Evolutionary conservation across 306 rosid species (phyloP), one percentile per base, ranked within the genome.

Genomic region (Hippophae tibetana): DNA sequence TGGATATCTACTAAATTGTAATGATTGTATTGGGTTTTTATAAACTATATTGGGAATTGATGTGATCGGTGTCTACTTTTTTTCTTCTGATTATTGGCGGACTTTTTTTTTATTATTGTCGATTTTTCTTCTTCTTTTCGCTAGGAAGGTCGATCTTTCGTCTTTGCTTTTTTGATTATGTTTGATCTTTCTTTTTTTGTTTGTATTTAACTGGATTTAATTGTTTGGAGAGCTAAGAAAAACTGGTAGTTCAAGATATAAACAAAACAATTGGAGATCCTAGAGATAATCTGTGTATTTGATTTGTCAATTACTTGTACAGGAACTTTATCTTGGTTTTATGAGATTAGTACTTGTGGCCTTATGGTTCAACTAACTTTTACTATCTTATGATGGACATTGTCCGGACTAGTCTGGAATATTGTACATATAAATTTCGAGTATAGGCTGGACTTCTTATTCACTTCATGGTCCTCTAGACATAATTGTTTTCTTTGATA

Each of bases 1-100:
- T 68, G 75, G 75, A 53, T 68, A 64, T 46, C 45, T 43, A 42
- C 44, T 43, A 42, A 43, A 9, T 72, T 42, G 4, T 49, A 66
- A 64, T 56, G 57, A 64, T 53, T 50, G 70, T 69, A n/a, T 67
- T 76, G 74, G 83, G 58, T 69, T 60, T 53, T 67, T 62, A 52
- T 48, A 64, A 62, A 62, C 42, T 13, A 27, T 71, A 50, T 74
- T 4, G 52, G 69, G 44, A 54, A 57, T 71, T 86, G 62, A 78
- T 84, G 78, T 71, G 63, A 23, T 51, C 51, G 66, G 58, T 52
- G 31, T 72, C 40, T 41, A 62, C 63, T 66, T 10, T 41, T 45
- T 11, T 14, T 49, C 52, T 9, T 12, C n/a, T 25, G 42, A 8
- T 13, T 41, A 57, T 27, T 62, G 57, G 31, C 56, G 62, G 43